A percentile compares a stretch with the other conserved stretches of the same genome.
phyloP scores from a whole-genome alignment of 2,329 filamentous ascomycete species.

The Paraphaeosphaeria minitans region DNA sequence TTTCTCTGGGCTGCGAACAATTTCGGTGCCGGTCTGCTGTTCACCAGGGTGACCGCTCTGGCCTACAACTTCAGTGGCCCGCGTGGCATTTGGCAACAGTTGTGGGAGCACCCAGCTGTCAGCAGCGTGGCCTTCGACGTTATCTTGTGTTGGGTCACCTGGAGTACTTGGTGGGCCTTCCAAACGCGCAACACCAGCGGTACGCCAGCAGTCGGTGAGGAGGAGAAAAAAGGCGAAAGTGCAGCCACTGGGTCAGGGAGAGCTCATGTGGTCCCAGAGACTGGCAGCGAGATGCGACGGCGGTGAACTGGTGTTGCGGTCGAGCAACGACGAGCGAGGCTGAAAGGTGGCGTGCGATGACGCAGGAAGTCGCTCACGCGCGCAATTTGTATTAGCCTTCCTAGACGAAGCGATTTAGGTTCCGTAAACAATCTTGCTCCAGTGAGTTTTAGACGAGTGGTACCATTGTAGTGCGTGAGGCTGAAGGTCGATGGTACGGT shows the following conservation, averaged over 20 bases:
- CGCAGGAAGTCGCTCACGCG: neutral
- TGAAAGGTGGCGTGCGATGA: neutral
- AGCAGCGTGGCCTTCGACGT: conserved; percentile 45
- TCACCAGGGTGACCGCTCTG: conserved; percentile 22
- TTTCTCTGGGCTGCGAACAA: conserved; percentile 27
- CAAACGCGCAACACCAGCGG: conserved; percentile 15
- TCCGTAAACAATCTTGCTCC: neutral
- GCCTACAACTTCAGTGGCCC: conserved; percentile 28
- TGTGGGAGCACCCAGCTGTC: conserved; percentile 42
- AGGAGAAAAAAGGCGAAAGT: conserved; percentile 6
- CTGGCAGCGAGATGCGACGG: conserved; percentile 20
- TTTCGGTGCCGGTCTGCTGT: conserved; percentile 19
- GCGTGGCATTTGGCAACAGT: conserved; percentile 23
- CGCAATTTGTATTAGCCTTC: neutral
- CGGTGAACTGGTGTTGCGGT: conserved; percentile 13
- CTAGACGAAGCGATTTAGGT: neutral
- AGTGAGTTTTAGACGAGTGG: neutral
- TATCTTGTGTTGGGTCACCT: conserved; percentile 46
- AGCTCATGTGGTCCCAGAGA: conserved; percentile 13
- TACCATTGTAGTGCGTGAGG: neutral
- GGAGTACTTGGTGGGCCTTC: conserved; percentile 34
- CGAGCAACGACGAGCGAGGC: neutral
- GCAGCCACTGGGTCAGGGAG: conserved; percentile 11
- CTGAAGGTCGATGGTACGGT: conserved; percentile 1
- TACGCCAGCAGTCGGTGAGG: conserved; percentile 4